Evolutionary conservation across 2,329 filamentous ascomycete genomes (phyloP).

Genomic region (Bimuria novae-zelandiae): DNA sequence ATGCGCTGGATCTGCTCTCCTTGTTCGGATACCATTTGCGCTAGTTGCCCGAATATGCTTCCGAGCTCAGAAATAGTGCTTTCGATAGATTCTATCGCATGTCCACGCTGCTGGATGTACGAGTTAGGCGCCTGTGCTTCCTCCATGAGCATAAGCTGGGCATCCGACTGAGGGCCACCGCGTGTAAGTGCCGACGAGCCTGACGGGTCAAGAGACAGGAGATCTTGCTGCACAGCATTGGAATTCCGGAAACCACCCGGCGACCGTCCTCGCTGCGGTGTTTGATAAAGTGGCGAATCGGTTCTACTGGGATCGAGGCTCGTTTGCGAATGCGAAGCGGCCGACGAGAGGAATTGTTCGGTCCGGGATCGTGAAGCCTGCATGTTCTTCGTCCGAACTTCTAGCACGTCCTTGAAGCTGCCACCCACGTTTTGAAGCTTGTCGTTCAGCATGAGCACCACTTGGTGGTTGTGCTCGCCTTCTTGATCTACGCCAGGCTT

Average conservation of each 20-base stretch:
- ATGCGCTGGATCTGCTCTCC: constrained; percentile 97
- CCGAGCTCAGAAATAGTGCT: constrained; percentile 92
- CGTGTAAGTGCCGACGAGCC: constrained; percentile 51
- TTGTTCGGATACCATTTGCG: constrained; percentile 96
- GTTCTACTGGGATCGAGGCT: constrained; percentile 68
- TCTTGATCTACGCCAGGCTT: constrained; percentile 67
- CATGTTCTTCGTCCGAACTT: constrained; percentile 96
- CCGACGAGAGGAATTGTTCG: constrained; percentile 93
- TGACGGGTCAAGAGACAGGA: constrained; percentile 79
- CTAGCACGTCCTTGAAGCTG: constrained; percentile 96
- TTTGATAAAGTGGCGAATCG: constrained; percentile 84
- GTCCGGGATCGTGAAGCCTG: constrained; percentile 90
- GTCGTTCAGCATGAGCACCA: constrained; percentile 87
- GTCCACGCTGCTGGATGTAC: constrained; percentile 91
- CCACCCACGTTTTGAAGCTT: constrained; percentile 90
- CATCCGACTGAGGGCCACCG: constrained; percentile 68
- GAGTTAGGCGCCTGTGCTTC: constrained; percentile 82
- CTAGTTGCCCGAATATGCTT: constrained; percentile 89
- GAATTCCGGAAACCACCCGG: constrained; percentile 53
- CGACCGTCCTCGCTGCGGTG: constrained; percentile 68
- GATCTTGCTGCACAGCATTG: constrained; percentile 60
- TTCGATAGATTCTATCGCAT: constrained; percentile 96
- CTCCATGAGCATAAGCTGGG: constrained; percentile 86
- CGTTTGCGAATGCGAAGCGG: constrained; percentile 74
- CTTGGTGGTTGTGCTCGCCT: constrained; percentile 97